phyloP scores from a whole-genome alignment of 257 asterid species.

The Paulownia fortunei region DNA sequence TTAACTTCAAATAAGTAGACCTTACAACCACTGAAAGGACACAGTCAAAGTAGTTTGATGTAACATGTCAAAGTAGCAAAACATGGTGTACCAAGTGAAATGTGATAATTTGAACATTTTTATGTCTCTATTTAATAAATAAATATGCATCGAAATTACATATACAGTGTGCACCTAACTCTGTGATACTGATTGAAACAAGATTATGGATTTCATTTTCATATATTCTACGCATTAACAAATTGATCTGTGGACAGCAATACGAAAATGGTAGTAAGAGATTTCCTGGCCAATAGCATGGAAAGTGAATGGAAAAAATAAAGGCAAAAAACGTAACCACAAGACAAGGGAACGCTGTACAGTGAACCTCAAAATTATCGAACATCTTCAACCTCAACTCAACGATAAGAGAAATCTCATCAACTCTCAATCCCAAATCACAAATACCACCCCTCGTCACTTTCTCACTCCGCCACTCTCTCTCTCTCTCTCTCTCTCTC shows the following conservation, averaged over 20 bases:
- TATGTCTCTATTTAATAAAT: no score
- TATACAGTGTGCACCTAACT: no score
- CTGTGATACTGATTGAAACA: no score
- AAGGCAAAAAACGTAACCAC: background rate
- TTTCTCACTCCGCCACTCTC: background rate
- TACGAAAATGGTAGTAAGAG: background rate
- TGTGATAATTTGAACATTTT: no score
- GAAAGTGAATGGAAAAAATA: background rate
- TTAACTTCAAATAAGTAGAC: no score
- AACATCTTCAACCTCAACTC: slow-evolving; percentile 38
- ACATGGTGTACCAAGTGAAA: no score
- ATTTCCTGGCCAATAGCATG: background rate
- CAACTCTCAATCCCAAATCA: slow-evolving; percentile 28
- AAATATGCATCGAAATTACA: no score
- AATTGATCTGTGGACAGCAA: background rate
- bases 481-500: background rate
- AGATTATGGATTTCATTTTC: no score
- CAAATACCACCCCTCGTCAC: slow-evolving; percentile 34
- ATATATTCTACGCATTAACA: no score
- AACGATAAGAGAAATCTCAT: slow-evolving; percentile 34
- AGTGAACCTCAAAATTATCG: slow-evolving; percentile 38
- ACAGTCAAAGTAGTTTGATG: no score
- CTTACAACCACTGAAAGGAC: no score
- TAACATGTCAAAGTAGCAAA: no score
- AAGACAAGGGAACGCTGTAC: background rate